Evolutionary conservation across 805 yeast species (phyloP).

Genomic region (Kodamaea restingae): DNA sequence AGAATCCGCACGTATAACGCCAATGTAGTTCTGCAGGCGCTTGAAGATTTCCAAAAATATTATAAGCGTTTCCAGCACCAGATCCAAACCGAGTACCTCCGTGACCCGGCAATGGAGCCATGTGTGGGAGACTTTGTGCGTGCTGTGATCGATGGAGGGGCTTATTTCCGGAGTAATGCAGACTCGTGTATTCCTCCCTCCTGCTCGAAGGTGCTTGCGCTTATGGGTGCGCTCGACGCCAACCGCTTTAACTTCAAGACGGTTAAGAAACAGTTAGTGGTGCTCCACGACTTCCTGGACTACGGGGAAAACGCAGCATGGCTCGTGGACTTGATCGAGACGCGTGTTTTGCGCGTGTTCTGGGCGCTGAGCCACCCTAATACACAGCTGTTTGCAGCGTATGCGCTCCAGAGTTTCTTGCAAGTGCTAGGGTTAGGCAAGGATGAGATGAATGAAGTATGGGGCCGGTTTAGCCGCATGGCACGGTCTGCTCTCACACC

Average conservation of each 20-base stretch:
- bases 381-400: conserved; percentile 78
- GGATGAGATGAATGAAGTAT: conserved; percentile 27
- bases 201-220: conserved; percentile 67
- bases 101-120: conserved; percentile 25
- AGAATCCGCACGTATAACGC: conserved; percentile 60
- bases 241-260: conserved; percentile 47
- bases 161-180: conserved; percentile 42
- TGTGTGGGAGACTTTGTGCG: conserved; percentile 46
- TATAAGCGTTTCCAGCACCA: conserved; percentile 48
- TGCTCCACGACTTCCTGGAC: conserved; percentile 61
- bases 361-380: conserved; percentile 88
- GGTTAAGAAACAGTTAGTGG: conserved; percentile 41
- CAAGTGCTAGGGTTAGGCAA: conserved; percentile 46
- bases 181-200: conserved; percentile 47
- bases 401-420: conserved; percentile 82
- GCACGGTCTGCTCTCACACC: conserved; percentile 75
- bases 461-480: conserved; percentile 62
- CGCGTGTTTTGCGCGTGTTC: conserved; percentile 73
- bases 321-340: conserved; percentile 59
- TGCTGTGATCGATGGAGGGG: conserved; percentile 53
- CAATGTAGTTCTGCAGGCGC: conserved; percentile 68
- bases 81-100: conserved; percentile 41
- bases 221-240: conserved; percentile 73
- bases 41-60: conserved; percentile 57
- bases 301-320: conserved; percentile 61